Conservation (phyloP, 805 yeast genomes). For the Candida pini region DNA sequence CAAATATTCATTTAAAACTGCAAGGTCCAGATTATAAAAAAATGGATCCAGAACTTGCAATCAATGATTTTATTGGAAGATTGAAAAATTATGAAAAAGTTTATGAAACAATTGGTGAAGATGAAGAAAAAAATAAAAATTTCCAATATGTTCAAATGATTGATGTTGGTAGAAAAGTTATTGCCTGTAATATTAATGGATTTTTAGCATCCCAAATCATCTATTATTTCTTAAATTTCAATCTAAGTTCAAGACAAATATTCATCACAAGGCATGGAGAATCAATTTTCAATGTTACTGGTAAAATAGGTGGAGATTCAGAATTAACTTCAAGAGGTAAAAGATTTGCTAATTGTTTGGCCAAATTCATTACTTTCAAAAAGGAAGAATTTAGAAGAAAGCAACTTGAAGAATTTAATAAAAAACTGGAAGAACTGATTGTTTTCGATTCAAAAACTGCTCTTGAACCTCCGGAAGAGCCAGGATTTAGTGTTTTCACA, state of each 20-base stretch:
- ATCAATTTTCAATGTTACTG: conserved; percentile 75
- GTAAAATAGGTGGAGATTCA: conserved; percentile 91
- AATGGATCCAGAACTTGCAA: conserved; percentile 78
- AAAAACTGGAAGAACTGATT: conserved; percentile 34
- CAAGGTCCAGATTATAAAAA: conserved; percentile 89
- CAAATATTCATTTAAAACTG: conserved; percentile 75
- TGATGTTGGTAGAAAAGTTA: conserved; percentile 91
- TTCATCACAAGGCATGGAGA: conserved; percentile 97
- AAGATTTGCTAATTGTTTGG: conserved; percentile 66
- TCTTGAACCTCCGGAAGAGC: conserved; percentile 48
- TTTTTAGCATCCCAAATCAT: conserved; percentile 93
- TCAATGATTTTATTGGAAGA: conserved; percentile 77
- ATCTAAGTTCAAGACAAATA: conserved; percentile 81
- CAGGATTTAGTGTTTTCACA: conserved; percentile 86
- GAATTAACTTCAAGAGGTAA: conserved; percentile 71
- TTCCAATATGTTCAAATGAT: conserved; percentile 92
- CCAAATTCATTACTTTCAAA: conserved; percentile 68
- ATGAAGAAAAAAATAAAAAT: conserved; percentile 55
- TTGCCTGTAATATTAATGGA: conserved; percentile 81
- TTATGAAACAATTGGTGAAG: conserved; percentile 79
- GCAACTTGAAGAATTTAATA: conserved; percentile 51
- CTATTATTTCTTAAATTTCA: conserved; percentile 83
- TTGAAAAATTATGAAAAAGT: conserved; percentile 80
- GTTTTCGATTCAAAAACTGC: conserved; percentile 5
- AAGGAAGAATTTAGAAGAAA: conserved; percentile 59